These are phyloP conservation scores for Obelidium mucronatum DNA, from an alignment of 192 early-diverging fungal species.

Conservation along the genomic window DNA sequence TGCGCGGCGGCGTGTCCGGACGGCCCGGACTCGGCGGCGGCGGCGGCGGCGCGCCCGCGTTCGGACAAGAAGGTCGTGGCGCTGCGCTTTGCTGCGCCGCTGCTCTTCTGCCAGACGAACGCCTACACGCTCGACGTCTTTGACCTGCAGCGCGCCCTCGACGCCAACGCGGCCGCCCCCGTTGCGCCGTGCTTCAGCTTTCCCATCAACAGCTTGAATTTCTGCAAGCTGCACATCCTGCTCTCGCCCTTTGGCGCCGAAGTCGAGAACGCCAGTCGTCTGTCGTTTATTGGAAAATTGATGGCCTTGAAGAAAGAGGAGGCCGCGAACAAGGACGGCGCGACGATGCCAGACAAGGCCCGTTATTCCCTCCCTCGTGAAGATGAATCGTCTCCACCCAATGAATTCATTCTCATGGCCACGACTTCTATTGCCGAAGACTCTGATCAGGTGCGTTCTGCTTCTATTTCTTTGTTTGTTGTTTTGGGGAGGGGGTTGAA, in stretches of 20 bases:
- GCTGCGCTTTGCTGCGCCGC: background rate
- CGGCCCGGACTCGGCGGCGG: too few species aligned
- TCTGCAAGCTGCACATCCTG: background rate
- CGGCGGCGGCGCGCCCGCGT: too few species aligned
- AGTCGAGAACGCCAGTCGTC: too few species aligned
- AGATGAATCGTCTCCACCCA: too few species aligned
- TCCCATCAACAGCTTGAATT: slow-evolving; percentile 28
- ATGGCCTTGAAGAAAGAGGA: background rate
- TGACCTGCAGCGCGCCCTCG: background rate
- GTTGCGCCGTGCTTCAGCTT: background rate
- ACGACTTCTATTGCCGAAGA: slow-evolving; percentile 11
- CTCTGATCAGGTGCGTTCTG: slow-evolving; percentile 3
- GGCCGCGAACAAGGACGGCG: background rate
- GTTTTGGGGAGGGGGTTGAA: too few species aligned
- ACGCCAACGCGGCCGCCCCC: background rate
- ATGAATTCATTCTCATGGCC: slow-evolving; percentile 5
- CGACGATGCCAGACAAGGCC: background rate
- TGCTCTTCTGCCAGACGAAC: background rate
- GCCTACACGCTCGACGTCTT: background rate
- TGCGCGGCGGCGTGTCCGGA: too few species aligned
- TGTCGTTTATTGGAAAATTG: too few species aligned
- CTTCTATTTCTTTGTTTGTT: background rate
- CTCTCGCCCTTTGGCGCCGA: background rate
- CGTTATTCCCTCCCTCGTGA: background rate
- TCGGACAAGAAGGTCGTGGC: background rate